Percentiles rank a stretch among this genome's conserved stretches.
Evolutionary conservation across 768 basidiomycete species (phyloP).

Genomic region (Coprinopsis marcescibilis): DNA sequence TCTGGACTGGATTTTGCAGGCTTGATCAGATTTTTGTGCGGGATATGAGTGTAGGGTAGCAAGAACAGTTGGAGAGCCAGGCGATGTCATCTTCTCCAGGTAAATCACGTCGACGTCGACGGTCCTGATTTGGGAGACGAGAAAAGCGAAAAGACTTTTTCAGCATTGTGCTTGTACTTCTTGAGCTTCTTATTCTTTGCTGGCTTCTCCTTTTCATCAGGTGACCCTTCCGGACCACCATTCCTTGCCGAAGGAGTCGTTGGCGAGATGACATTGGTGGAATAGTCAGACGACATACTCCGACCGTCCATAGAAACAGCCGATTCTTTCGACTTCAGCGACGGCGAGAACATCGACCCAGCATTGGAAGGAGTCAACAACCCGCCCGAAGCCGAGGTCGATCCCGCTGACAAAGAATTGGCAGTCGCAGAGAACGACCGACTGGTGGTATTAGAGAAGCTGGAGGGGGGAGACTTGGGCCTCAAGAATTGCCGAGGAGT

Average conservation of each 20-base stretch:
- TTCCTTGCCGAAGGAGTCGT: slow-evolving; percentile 26
- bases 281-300: slow-evolving; percentile 69
- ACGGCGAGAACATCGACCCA: slow-evolving; percentile 56
- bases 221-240: slow-evolving; percentile 19
- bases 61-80: background rate
- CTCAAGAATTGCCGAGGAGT: slow-evolving; percentile 67
- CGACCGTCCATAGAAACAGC: slow-evolving; percentile 66
- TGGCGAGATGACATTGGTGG: slow-evolving; percentile 45
- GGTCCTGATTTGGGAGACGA: slow-evolving; percentile 33
- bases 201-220: slow-evolving; percentile 44
- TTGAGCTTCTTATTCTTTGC: slow-evolving; percentile 67
- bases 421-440: slow-evolving; percentile 31
- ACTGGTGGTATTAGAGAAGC: slow-evolving; percentile 36
- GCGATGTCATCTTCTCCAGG: background rate
- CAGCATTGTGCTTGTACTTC: slow-evolving; percentile 84
- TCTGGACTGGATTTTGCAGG: no score
- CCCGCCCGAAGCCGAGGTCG: slow-evolving; percentile 36
- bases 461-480: slow-evolving; percentile 60
- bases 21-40: no score
- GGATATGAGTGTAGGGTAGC: no score
- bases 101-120: background rate
- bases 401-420: slow-evolving; percentile 40
- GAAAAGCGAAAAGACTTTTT: slow-evolving; percentile 80
- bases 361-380: slow-evolving; percentile 52
- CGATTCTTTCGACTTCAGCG: slow-evolving; percentile 77